Base-by-base conservation (phyloP, 176 grass and related monocot genomes). In the Bonia amplexicaulis region DNA sequence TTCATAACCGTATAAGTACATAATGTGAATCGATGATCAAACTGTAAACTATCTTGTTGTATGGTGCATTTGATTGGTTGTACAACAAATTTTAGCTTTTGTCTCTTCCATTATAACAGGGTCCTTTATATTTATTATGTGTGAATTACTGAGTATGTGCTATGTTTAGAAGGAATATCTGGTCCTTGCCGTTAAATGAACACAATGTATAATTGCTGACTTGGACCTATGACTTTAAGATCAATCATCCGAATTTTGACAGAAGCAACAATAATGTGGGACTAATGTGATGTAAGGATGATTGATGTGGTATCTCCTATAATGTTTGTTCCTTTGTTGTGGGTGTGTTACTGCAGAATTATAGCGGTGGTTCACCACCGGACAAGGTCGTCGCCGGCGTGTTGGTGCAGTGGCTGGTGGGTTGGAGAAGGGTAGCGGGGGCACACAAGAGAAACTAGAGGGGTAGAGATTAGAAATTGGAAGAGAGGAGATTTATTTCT, bases 61-160 rank as follows among this genome's bases (percentile, higher is more conserved):
- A 66, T 67, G 45, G 78, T 84, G 70, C 33, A 65, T 54, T 51
- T 87, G 46, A 80, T 40, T 19, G 35, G 35, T 63, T 66, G 45
- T 42, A 29, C 51, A 69, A 33, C 14, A 81, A 66, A 45, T 40
- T 23, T 73, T 52, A 3, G 0, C 70, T 51, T 17, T 48, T 71
- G 17, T 31, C 14, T 62, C 11, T 62, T 25, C 75, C 13, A 33
- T 77, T 25, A 15, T 58, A 37, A 60, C 31, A 2, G 27, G 0
- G 2, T 69, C 51, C 39, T 77, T 78, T 29, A 47, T 46, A 27
- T 49, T 85, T 39, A 62, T 15, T 7, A 35, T 71, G 5, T 27
- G 39, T 55, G 45, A 15, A 41, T 53, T 76, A 68, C 25, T 71
- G 19, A 42, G 12, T 66, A 45, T 1, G 5, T 85, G 5, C 74